Conservation (phyloP, 1,284 basidiomycete species). For the Moesziomyces sp. region DNA sequence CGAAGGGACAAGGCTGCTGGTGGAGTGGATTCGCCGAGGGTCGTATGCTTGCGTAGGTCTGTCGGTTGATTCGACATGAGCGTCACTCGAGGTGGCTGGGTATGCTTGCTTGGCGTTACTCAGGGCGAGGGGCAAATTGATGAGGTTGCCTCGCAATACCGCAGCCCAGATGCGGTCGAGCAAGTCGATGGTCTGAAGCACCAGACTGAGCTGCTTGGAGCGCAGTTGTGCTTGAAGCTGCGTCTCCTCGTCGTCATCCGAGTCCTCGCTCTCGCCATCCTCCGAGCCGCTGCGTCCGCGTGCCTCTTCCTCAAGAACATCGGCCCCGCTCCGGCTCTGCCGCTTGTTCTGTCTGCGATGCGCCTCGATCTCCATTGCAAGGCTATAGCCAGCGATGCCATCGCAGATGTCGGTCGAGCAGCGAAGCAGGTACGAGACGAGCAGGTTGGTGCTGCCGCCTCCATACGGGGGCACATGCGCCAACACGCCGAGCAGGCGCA, state of each 20-base stretch:
- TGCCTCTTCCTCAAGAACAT: background rate
- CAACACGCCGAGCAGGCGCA: conserved; percentile 41
- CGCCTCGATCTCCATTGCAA: conserved; percentile 35
- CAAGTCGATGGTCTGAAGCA: conserved; percentile 49
- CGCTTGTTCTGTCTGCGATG: conserved; percentile 9
- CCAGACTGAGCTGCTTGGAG: conserved; percentile 42
- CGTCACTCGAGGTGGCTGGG: background rate
- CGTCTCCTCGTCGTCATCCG: conserved; percentile 26
- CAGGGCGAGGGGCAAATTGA: conserved; percentile 35
- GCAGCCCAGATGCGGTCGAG: conserved; percentile 59
- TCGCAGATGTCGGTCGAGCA: conserved; percentile 57
- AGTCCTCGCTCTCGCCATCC: conserved; percentile 8
- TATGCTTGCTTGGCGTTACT: conserved; percentile 27
- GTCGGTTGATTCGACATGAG: background rate
- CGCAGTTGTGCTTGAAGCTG: conserved; percentile 15
- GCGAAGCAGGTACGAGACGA: conserved; percentile 56
- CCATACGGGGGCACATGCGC: conserved; percentile 52
- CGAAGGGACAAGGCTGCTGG: conserved; percentile 35
- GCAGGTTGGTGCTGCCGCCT: conserved; percentile 46
- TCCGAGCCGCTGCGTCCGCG: background rate
- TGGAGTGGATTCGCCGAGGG: conserved; percentile 7
- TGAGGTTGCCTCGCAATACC: conserved; percentile 46
- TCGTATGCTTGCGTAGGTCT: background rate
- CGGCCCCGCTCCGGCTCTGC: conserved; percentile 1
- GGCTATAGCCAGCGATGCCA: conserved; percentile 53